Evolutionary conservation across 805 yeast genomes (phyloP).

Genomic region (Hanseniaspora nectarophila): DNA sequence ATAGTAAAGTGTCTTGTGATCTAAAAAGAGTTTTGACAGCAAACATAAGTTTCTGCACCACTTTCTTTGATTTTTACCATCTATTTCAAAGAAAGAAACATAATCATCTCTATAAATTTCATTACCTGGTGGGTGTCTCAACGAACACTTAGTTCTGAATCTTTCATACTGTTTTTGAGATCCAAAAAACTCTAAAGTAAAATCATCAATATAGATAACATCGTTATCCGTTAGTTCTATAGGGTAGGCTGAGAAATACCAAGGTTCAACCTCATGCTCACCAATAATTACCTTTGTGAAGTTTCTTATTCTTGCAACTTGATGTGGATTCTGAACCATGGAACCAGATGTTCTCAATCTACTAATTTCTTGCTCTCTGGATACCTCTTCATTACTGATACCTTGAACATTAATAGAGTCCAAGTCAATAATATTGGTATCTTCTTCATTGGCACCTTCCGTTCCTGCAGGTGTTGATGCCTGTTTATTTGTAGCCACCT

Average conservation of each 20-base stretch:
- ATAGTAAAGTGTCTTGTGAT: slow-evolving; percentile 90
- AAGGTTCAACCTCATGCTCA: slow-evolving; percentile 85
- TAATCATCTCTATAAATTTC: slow-evolving; percentile 88
- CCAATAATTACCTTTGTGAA: slow-evolving; percentile 72
- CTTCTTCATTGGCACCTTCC: slow-evolving; percentile 20
- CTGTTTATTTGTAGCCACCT: slow-evolving; percentile 23
- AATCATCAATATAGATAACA: slow-evolving; percentile 80
- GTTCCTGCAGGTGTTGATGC: slow-evolving; percentile 22
- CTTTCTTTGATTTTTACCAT: slow-evolving; percentile 88
- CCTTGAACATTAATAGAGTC: slow-evolving; percentile 83
- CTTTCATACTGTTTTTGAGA: slow-evolving; percentile 85
- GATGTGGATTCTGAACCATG: slow-evolving; percentile 81
- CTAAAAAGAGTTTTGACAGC: slow-evolving; percentile 77
- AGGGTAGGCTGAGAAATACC: slow-evolving; percentile 98
- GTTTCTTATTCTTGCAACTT: slow-evolving; percentile 83
- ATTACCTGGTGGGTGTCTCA: slow-evolving; percentile 96
- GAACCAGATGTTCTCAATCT: slow-evolving; percentile 90
- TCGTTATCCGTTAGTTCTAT: slow-evolving; percentile 88
- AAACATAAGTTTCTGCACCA: slow-evolving; percentile 96
- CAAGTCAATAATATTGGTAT: slow-evolving; percentile 64
- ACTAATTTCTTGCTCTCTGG: slow-evolving; percentile 85
- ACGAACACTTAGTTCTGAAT: slow-evolving; percentile 72
- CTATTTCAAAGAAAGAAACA: slow-evolving; percentile 92
- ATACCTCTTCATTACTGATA: slow-evolving; percentile 51
- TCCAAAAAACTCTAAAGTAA: slow-evolving; percentile 77